Base-by-base conservation (phyloP, 495 filamentous ascomycete species). In the Penicillium argentinense region DNA sequence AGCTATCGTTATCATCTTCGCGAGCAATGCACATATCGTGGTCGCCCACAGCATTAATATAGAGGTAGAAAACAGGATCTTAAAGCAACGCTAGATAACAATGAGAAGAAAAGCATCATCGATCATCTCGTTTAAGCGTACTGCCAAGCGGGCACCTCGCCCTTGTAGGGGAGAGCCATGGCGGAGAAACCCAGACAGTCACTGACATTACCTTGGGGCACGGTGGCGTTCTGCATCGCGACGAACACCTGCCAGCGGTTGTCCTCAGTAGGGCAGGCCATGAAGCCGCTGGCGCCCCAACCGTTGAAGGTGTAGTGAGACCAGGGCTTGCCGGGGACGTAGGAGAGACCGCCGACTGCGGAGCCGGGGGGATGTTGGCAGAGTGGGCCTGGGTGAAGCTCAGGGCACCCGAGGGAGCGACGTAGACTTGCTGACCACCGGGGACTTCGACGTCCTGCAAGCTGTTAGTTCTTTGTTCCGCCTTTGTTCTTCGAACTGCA, bases 361-460 rank as follows among this genome's bases (percentile, higher is more conserved):
- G 80, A 76, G 8, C 81, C 83, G 0, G 66, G 26, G 84, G 83
- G 16, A 80, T 76, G 53, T 57, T 71, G 13, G 71, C 74, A 5
- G 77, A 82, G 67, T 87, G 83, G 1, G 83, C 76, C 32, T 64
- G 67, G 2, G 82, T 84, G 72, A 80, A 87, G 42, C 60, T 65
- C 25, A 89, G 62, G 21, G 75, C 69, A 39, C 84, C 84, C 19
- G 68, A 58, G 4, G 76, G 66, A 13, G 54, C 62, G 25, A 88
- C 69, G 62, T 85, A 89, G 64, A 81, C 74, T 45, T 67, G 65
- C 54, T 88, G 83, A 17, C 85, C 84, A 33, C 83, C 84, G 13
- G 85, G 82, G 21, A 88, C 84, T 36, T 67, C 57, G 45, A 79
- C 76, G 51, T 73, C 56, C 71, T 67, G 45, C 17, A 24, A n/a